phyloP scores from a whole-genome alignment of 1,139 yeast genomes.

The Geotrichum candidum region DNA sequence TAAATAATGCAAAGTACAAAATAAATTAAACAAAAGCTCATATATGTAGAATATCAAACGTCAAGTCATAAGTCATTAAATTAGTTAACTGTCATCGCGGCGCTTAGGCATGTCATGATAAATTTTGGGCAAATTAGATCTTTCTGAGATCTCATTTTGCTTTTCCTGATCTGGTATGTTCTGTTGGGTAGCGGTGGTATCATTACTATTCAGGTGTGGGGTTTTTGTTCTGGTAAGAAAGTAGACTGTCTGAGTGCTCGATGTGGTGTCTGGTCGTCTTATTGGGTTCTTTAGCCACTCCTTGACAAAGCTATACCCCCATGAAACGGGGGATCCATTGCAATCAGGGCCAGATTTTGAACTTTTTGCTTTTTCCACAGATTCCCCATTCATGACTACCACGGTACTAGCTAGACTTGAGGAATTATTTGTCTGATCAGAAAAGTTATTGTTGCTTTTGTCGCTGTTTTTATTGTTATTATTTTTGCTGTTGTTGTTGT shows the following conservation, averaged over 20 bases:
- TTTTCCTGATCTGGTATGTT: neutral
- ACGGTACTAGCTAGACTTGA: neutral
- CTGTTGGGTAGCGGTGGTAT: neutral
- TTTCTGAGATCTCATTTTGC: neutral
- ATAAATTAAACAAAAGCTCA: neutral
- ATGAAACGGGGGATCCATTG: neutral
- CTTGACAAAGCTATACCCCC: neutral
- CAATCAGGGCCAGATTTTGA: neutral
- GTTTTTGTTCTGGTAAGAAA: neutral
- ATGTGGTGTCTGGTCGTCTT: constrained; percentile 10
- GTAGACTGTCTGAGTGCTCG: constrained; percentile 10
- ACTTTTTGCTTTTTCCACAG: neutral
- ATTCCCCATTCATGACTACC: neutral
- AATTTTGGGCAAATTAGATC: neutral
- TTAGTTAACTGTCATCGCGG: neutral
- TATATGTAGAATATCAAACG: neutral
- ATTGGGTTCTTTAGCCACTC: constrained; percentile 13
- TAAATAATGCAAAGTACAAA: neutral
- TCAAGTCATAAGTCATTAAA: neutral
- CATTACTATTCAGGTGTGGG: neutral
- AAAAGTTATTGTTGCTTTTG: neutral
- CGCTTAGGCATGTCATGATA: neutral
- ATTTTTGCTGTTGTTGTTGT: neutral
- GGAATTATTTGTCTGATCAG: neutral
- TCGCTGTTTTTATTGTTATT: no score